Evolutionary conservation across 208 protist species (phyloP).

Genomic region (Trichomonas gallinae): DNA sequence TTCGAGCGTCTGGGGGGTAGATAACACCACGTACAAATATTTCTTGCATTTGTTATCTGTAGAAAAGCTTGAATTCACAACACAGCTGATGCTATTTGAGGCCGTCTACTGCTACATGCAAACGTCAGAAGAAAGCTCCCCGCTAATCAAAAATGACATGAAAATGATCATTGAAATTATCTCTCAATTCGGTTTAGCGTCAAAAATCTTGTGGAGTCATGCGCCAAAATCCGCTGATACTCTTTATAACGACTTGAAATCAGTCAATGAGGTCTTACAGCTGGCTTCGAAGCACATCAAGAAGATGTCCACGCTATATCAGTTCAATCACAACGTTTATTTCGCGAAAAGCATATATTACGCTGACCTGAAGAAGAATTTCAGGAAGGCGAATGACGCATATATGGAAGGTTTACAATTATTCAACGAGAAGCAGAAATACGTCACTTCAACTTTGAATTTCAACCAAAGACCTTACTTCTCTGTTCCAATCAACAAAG

Average conservation of each 20-base stretch:
- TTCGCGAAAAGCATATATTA: neutral
- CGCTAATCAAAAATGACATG: neutral
- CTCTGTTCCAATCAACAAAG: neutral
- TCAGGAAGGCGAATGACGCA: neutral
- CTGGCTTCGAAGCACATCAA: neutral
- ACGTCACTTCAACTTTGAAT: neutral
- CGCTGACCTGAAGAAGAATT: neutral
- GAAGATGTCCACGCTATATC: neutral
- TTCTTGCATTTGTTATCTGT: neutral
- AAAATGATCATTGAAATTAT: neutral
- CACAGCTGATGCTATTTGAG: neutral
- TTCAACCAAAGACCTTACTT: neutral
- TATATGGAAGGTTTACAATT: neutral
- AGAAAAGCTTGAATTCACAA: neutral
- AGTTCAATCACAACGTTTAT: neutral
- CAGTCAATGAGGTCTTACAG: neutral
- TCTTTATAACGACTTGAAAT: neutral
- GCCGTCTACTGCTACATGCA: neutral
- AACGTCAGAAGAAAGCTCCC: neutral
- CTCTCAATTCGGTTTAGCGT: neutral
- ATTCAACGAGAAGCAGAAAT: neutral
- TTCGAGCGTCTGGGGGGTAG: neutral
- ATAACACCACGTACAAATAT: neutral
- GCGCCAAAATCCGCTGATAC: neutral
- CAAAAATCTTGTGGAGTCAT: neutral